Conservation (phyloP, 2,329 filamentous ascomycete species). For the Venturia asperata region DNA sequence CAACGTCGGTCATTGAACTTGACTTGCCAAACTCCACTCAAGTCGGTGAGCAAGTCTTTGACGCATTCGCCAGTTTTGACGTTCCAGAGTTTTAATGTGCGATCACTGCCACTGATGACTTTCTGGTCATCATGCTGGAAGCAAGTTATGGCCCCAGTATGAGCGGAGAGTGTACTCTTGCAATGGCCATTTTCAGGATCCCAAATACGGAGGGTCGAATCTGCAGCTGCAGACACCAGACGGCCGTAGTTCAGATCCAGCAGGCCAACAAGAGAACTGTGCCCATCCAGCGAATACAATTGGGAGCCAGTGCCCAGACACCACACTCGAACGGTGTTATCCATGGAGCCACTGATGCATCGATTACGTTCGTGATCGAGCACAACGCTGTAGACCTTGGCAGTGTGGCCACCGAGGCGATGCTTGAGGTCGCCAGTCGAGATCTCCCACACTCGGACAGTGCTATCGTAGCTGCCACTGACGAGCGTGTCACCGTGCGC, state of each 20-base stretch:
- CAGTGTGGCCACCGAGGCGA: slow-evolving; percentile 74
- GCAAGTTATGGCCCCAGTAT: slow-evolving; percentile 95
- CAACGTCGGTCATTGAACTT: slow-evolving; percentile 94
- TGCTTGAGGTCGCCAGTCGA: slow-evolving; percentile 87
- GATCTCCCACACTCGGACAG: slow-evolving; percentile 93
- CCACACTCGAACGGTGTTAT: slow-evolving; percentile 97
- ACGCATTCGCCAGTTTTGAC: slow-evolving; percentile 86
- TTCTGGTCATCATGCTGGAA: slow-evolving; percentile 97
- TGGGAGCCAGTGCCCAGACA: slow-evolving; percentile 79
- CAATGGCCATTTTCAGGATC: slow-evolving; percentile 89
- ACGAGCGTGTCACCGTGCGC: slow-evolving; percentile 94
- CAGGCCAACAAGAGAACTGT: slow-evolving; percentile 84
- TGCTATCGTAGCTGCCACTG: slow-evolving; percentile 93
- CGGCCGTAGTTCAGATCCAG: slow-evolving; percentile 83
- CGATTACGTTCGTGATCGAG: slow-evolving; percentile 85
- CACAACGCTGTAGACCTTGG: slow-evolving; percentile 97
- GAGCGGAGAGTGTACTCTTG: slow-evolving; percentile 81
- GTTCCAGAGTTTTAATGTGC: slow-evolving; percentile 98
- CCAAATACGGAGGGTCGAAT: slow-evolving; percentile 94
- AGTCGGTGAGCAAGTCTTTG: slow-evolving; percentile 83
- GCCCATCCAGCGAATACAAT: slow-evolving; percentile 85
- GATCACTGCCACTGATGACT: slow-evolving; percentile 91
- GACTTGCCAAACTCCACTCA: slow-evolving; percentile 98
- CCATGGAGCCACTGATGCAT: slow-evolving; percentile 98
- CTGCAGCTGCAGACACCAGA: slow-evolving; percentile 88